phyloP scores from a whole-genome alignment of 495 filamentous ascomycete species.

The Filosporella fistucella region DNA sequence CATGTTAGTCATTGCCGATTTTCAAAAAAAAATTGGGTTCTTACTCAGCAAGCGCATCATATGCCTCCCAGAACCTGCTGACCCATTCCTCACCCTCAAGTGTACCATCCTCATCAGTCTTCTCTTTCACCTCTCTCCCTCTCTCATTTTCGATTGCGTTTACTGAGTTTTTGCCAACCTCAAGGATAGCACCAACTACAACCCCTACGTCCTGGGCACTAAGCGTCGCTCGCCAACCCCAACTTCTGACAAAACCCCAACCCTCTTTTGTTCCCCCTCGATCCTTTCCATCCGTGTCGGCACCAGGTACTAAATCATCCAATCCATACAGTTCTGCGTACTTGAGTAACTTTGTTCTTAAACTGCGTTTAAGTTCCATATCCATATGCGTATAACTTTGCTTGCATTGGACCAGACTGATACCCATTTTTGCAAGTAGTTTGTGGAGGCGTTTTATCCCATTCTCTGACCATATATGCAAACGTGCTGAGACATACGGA shows the following conservation, averaged over 20 bases:
- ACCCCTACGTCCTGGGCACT: conserved; percentile 89
- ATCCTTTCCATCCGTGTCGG: conserved; percentile 49
- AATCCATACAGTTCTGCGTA: conserved; percentile 89
- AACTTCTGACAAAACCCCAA: conserved; percentile 95
- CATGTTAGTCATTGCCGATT: conserved; percentile 16
- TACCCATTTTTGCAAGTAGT: conserved; percentile 95
- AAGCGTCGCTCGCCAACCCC: conserved; percentile 95
- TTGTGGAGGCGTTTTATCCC: conserved; percentile 92
- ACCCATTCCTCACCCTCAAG: conserved; percentile 63
- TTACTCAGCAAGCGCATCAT: conserved; percentile 79
- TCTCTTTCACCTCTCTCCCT: conserved; percentile 30
- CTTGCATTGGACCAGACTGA: conserved; percentile 87
- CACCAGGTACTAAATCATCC: conserved; percentile 80
- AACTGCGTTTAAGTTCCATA: conserved; percentile 86
- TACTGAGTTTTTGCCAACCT: conserved; percentile 64
- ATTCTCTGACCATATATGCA: conserved; percentile 91
- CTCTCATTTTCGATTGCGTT: conserved; percentile 26
- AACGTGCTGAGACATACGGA: conserved; percentile 84
- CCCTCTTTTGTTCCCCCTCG: conserved; percentile 64
- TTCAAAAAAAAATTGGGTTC: conserved; percentile 14
- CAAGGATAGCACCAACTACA: conserved; percentile 83
- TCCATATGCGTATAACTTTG: conserved; percentile 98
- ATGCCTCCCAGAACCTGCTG: conserved; percentile 84
- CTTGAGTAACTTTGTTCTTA: conserved; percentile 80
- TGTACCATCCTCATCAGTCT: conserved; percentile 38